Evolutionary conservation across 805 yeast species (phyloP).

Genomic region (Suhomyces tanzawaensis): DNA sequence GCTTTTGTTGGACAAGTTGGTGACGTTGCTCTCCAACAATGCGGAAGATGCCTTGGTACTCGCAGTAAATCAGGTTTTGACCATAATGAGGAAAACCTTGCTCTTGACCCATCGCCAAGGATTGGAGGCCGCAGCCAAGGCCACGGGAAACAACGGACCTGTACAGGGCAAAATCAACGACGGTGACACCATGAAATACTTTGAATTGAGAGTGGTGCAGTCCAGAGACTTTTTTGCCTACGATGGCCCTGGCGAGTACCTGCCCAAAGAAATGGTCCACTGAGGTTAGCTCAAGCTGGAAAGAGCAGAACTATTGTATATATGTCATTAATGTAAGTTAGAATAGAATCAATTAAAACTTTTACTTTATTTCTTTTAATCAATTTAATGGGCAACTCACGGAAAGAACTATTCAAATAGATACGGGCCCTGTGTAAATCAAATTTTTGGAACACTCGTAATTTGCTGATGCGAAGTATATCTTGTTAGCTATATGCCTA

Average conservation of each 20-base stretch:
- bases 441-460: no score
- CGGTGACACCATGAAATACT: conserved; percentile 59
- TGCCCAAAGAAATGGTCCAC: neutral
- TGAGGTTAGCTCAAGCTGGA: no score
- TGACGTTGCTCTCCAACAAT: conserved; percentile 16
- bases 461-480: no score
- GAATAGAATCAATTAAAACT: no score
- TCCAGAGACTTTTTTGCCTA: conserved; percentile 43
- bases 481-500: no score
- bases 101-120: conserved; percentile 44
- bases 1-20: conserved; percentile 61
- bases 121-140: conserved; percentile 17
- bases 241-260: conserved; percentile 22
- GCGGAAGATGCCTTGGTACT: conserved; percentile 15
- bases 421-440: no score
- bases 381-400: no score
- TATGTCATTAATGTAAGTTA: no score
- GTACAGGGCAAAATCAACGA: conserved; percentile 52
- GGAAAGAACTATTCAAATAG: no score
- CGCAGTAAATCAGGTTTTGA: conserved; percentile 54
- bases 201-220: conserved; percentile 69
- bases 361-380: no score
- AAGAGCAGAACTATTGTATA: no score
- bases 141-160: conserved; percentile 10
- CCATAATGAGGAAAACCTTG: conserved; percentile 54